These are phyloP conservation scores for Balamuthia mandrillaris DNA, from an alignment of 208 protist genomes.

Conservation along the genomic window DNA sequence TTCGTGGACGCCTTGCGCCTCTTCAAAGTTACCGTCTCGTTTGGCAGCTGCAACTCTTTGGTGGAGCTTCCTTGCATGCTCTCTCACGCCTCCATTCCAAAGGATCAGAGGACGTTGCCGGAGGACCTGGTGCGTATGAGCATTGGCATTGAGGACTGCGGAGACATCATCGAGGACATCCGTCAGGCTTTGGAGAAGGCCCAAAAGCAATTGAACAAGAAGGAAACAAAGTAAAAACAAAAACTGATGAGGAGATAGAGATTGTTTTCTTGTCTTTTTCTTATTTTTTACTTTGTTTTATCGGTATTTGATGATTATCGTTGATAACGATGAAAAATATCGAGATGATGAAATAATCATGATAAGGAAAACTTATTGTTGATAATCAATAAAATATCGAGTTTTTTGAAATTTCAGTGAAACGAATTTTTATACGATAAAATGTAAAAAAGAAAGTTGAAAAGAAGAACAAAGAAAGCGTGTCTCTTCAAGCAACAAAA, in stretches of 20 bases:
- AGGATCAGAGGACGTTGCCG: constrained; percentile 5
- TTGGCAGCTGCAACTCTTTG: not conserved
- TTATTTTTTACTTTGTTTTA: not conserved
- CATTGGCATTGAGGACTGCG: constrained; percentile 87
- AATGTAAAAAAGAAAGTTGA: not conserved
- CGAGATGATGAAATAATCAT: not conserved
- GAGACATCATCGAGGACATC: constrained; percentile 86
- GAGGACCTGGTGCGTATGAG: constrained; percentile 83
- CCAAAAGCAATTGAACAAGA: not conserved
- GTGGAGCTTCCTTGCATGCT: not conserved
- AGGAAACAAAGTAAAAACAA: not conserved
- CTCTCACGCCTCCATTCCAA: not conserved
- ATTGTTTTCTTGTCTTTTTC: not conserved
- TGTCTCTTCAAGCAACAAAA: not conserved
- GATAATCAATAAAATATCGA: not conserved
- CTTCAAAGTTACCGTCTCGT: constrained; percentile 2
- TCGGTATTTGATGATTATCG: not conserved
- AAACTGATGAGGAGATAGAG: too few species aligned
- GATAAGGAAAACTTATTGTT: not conserved
- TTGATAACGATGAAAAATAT: not conserved
- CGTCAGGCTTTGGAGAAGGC: constrained; percentile 73
- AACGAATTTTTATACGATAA: not conserved
- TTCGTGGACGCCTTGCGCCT: not conserved
- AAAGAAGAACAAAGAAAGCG: not conserved
- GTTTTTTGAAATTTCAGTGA: not conserved